Conservation (phyloP, 176 grass and related monocot genomes). For the Avena atlantica region DNA sequence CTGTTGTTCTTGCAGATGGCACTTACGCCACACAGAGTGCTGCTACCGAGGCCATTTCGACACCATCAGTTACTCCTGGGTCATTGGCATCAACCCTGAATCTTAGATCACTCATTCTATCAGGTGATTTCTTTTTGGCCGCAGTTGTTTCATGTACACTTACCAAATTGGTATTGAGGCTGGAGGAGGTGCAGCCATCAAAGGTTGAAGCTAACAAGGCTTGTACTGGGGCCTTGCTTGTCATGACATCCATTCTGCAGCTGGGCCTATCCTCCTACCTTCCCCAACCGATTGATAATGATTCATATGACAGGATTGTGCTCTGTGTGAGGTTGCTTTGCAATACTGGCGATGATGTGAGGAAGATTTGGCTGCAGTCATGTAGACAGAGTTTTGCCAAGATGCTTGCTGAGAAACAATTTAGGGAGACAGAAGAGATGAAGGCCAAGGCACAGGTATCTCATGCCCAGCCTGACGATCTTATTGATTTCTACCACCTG, state of each 20-base stretch:
- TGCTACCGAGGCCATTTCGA: slow-evolving; percentile 52
- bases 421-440: slow-evolving; percentile 76
- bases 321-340: slow-evolving; percentile 73
- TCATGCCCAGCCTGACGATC: slow-evolving; percentile 80
- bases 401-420: slow-evolving; percentile 86
- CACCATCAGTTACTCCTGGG: slow-evolving; percentile 53
- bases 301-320: slow-evolving; percentile 66
- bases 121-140: slow-evolving; percentile 73
- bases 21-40: slow-evolving; percentile 83
- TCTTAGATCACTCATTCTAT: slow-evolving; percentile 70
- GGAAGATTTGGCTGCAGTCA: slow-evolving; percentile 69
- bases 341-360: slow-evolving; percentile 65
- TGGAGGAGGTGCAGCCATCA: slow-evolving; percentile 70
- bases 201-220: slow-evolving; percentile 66
- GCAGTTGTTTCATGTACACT: slow-evolving; percentile 51
- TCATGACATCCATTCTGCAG: slow-evolving; percentile 65
- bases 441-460: slow-evolving; percentile 68
- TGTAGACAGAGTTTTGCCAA: slow-evolving; percentile 66
- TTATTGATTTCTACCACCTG: slow-evolving; percentile 86
- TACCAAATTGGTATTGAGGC: slow-evolving; percentile 71
- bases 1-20: slow-evolving; percentile 68
- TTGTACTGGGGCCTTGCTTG: slow-evolving; percentile 51
- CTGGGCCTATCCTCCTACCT: slow-evolving; percentile 62
- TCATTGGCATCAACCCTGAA: slow-evolving; percentile 47
- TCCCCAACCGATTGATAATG: slow-evolving; percentile 65